Conservation (phyloP, 106 monocot species). For the Allium fistulosum region DNA sequence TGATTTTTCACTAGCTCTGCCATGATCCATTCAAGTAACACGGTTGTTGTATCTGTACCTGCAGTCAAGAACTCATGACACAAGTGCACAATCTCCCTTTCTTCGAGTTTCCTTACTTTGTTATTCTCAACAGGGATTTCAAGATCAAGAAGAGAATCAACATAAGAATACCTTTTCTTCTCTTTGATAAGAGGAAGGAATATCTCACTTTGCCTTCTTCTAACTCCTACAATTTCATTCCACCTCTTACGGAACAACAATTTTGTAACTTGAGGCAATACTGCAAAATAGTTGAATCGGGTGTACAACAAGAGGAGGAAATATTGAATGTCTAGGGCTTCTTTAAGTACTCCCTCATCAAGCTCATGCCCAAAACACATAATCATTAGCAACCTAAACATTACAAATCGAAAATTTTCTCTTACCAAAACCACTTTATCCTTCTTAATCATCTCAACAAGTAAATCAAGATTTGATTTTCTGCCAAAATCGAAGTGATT, state of each 20-base stretch:
- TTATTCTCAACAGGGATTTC: conserved; percentile 7
- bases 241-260: conserved; percentile 13
- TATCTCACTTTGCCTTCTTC: conserved; percentile 14
- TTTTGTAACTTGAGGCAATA: conserved; percentile 7
- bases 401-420: conserved; percentile 3
- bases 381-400: conserved; percentile 7
- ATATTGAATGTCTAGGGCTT: neutral
- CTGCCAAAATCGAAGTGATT: neutral
- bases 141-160: conserved; percentile 22
- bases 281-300: conserved; percentile 1
- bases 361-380: conserved; percentile 29
- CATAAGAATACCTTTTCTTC: conserved; percentile 3
- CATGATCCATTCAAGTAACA: conserved; percentile 27
- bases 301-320: conserved; percentile 2
- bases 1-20: conserved; percentile 22
- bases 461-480: too few species aligned
- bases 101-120: neutral
- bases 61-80: conserved; percentile 27
- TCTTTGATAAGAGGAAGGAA: conserved; percentile 21
- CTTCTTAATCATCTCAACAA: too few species aligned
- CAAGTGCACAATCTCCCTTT: conserved; percentile 11
- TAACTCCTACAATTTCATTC: conserved; percentile 5
- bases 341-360: neutral
- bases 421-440: neutral
- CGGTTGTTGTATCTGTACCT: conserved; percentile 10